Percentiles rank a stretch among this genome's conserved stretches.
Evolutionary conservation across 305 asterid genomes (phyloP).

Genomic region (Ajuga reptans): DNA sequence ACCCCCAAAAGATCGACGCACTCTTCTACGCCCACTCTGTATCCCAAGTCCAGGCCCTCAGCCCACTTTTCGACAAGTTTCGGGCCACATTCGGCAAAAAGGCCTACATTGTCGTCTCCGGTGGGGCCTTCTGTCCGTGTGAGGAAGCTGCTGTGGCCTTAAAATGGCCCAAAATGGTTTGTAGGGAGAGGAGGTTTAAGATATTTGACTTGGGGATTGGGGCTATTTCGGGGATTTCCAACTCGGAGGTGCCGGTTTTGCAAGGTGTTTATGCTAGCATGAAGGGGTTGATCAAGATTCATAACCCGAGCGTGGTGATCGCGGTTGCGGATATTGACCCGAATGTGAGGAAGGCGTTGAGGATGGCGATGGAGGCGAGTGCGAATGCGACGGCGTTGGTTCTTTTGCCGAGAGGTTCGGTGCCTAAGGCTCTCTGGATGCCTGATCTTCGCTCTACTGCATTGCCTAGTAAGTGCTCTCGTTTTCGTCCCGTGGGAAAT

Average conservation of each 20-base stretch:
- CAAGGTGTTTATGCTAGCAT: slow-evolving; percentile 78
- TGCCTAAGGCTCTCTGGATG: slow-evolving; percentile 81
- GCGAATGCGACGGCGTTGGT: slow-evolving; percentile 38
- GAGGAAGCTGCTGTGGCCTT: slow-evolving; percentile 61
- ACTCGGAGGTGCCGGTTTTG: slow-evolving; percentile 68
- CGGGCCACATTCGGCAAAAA: slow-evolving; percentile 60
- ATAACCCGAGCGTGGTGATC: slow-evolving; percentile 74
- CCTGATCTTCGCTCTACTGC: slow-evolving; percentile 80
- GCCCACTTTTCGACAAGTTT: slow-evolving; percentile 71
- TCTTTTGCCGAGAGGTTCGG: slow-evolving; percentile 52
- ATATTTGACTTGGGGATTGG: slow-evolving; percentile 75
- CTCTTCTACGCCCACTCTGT: slow-evolving; percentile 81
- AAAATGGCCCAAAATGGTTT: slow-evolving; percentile 67
- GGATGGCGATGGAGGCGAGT: slow-evolving; percentile 52
- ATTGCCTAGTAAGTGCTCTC: slow-evolving; percentile 53
- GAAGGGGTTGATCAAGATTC: slow-evolving; percentile 77
- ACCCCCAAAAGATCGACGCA: slow-evolving; percentile 79
- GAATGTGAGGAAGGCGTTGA: slow-evolving; percentile 64
- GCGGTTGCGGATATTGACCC: slow-evolving; percentile 47
- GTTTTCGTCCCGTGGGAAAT: too few species aligned
- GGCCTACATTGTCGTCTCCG: slow-evolving; percentile 76
- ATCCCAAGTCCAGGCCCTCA: slow-evolving; percentile 52
- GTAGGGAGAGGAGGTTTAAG: slow-evolving; percentile 79
- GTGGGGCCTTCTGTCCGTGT: slow-evolving; percentile 69
- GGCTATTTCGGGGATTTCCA: slow-evolving; percentile 47